Conservation (phyloP, 257 asterid species). For the Solanum pinnatisectum region DNA sequence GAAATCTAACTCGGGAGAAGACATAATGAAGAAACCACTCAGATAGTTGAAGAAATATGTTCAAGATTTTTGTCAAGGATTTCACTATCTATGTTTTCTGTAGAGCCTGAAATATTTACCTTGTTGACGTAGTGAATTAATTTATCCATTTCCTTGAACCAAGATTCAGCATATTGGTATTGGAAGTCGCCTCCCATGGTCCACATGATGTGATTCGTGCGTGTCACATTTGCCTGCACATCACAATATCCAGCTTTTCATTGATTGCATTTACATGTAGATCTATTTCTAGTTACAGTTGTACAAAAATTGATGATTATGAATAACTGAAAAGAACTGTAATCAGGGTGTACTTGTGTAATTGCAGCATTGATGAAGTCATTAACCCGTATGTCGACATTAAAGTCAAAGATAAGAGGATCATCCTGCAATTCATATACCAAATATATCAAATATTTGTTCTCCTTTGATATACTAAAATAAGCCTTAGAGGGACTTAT, state of each 20-base stretch:
- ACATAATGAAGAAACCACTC: background rate
- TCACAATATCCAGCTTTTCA: background rate
- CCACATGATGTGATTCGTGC: constrained; percentile 85
- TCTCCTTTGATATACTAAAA: background rate
- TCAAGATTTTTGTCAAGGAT: background rate
- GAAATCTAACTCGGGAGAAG: background rate
- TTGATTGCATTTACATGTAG: background rate
- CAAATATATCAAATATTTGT: background rate
- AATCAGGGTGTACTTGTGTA: constrained; percentile 38
- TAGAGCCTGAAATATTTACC: constrained; percentile 22
- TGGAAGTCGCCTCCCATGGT: constrained; percentile 91
- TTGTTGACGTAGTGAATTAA: constrained; percentile 75
- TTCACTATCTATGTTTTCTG: background rate
- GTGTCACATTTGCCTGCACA: constrained; percentile 72
- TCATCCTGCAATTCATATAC: constrained; percentile 48
- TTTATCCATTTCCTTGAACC: constrained; percentile 96
- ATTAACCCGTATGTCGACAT: constrained; percentile 52
- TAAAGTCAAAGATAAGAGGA: constrained; percentile 56
- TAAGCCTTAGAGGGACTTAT: background rate
- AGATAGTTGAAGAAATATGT: background rate
- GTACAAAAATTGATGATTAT: background rate
- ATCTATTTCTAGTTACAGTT: background rate
- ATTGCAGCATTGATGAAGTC: constrained; percentile 66
- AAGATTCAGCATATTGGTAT: constrained; percentile 74
- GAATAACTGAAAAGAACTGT: background rate